These are phyloP conservation scores for Bryoglossum gracile DNA, from an alignment of 495 filamentous ascomycete genomes.

Conservation along the genomic window DNA sequence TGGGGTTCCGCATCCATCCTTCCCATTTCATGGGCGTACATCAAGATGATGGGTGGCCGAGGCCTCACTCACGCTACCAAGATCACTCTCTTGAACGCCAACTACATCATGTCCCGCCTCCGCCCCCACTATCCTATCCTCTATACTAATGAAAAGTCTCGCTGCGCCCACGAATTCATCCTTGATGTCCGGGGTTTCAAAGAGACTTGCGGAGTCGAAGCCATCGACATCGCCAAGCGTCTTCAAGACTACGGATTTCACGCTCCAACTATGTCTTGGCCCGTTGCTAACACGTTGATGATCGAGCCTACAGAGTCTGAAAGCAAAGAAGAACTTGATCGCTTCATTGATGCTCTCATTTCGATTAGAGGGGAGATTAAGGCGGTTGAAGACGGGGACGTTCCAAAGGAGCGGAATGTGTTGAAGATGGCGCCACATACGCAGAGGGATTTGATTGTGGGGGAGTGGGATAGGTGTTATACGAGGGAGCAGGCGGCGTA, in stretches of 20 bases:
- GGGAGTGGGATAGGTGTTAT: slow-evolving; percentile 62
- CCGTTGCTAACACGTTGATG: slow-evolving; percentile 94
- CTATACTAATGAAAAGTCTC: slow-evolving; percentile 81
- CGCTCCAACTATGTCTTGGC: slow-evolving; percentile 97
- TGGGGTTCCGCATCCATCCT: slow-evolving; percentile 92
- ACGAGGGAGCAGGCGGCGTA: slow-evolving; percentile 80
- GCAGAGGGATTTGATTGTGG: slow-evolving; percentile 66
- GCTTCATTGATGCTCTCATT: slow-evolving; percentile 90
- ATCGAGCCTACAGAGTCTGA: slow-evolving; percentile 97
- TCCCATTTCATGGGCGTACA: slow-evolving; percentile 96
- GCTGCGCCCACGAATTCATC: slow-evolving; percentile 98
- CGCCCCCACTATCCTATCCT: slow-evolving; percentile 83
- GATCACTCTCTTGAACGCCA: slow-evolving; percentile 91
- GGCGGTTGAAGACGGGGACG: slow-evolving; percentile 72
- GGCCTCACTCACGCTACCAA: slow-evolving; percentile 94
- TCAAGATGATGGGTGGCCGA: slow-evolving; percentile 89
- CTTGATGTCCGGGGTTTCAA: slow-evolving; percentile 85
- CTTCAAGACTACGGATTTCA: slow-evolving; percentile 99
- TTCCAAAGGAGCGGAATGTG: slow-evolving; percentile 77
- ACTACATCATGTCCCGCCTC: slow-evolving; percentile 94
- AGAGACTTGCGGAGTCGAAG: slow-evolving; percentile 79
- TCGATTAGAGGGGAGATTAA: slow-evolving; percentile 82
- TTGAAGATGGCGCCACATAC: slow-evolving; percentile 90
- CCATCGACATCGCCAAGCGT: slow-evolving; percentile 95
- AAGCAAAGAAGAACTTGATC: slow-evolving; percentile 86